Percentiles rank a stretch among this genome's conserved stretches.
Evolutionary conservation across 1,139 yeast species (phyloP).

Genomic region (Suhomyces bokatorum): DNA sequence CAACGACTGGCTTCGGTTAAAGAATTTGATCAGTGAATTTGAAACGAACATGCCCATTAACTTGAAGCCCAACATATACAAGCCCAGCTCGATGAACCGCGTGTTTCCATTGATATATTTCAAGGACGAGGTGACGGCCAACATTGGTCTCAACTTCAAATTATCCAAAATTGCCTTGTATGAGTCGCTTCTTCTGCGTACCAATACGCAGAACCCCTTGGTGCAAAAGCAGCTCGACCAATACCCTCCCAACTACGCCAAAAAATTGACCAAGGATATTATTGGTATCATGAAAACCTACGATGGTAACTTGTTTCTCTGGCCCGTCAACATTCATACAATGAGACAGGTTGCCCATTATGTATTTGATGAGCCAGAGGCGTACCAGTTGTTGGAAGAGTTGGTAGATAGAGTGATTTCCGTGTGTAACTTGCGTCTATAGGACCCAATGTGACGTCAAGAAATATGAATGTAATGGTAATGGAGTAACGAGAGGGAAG

Average conservation of each 20-base stretch:
- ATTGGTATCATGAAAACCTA: slow-evolving; percentile 42
- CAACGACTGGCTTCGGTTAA: slow-evolving; percentile 32
- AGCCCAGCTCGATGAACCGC: slow-evolving; percentile 24
- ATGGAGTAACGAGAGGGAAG: too few species aligned
- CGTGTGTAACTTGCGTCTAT: slow-evolving; percentile 8
- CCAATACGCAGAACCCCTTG: slow-evolving; percentile 17
- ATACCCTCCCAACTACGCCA: slow-evolving; percentile 28
- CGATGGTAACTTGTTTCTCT: slow-evolving; percentile 32
- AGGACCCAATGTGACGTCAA: slow-evolving; percentile 1
- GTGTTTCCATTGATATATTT: slow-evolving; percentile 34
- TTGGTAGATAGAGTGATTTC: slow-evolving; percentile 29
- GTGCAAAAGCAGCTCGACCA: slow-evolving; percentile 24
- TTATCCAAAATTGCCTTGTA: slow-evolving; percentile 35
- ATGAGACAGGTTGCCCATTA: slow-evolving; percentile 33
- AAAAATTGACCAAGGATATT: slow-evolving; percentile 36
- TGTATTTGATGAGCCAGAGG: slow-evolving; percentile 30
- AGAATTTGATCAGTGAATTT: slow-evolving; percentile 28
- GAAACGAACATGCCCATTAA: slow-evolving; percentile 31
- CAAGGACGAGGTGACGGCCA: slow-evolving; percentile 39
- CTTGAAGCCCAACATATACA: slow-evolving; percentile 35
- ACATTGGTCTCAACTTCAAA: slow-evolving; percentile 33
- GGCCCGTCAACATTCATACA: slow-evolving; percentile 40
- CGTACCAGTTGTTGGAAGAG: slow-evolving; percentile 26
- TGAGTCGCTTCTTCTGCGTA: slow-evolving; percentile 27
- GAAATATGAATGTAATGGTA: too few species aligned